phyloP scores from a whole-genome alignment of 345 rosid genomes.

The Physaria fendleri region DNA sequence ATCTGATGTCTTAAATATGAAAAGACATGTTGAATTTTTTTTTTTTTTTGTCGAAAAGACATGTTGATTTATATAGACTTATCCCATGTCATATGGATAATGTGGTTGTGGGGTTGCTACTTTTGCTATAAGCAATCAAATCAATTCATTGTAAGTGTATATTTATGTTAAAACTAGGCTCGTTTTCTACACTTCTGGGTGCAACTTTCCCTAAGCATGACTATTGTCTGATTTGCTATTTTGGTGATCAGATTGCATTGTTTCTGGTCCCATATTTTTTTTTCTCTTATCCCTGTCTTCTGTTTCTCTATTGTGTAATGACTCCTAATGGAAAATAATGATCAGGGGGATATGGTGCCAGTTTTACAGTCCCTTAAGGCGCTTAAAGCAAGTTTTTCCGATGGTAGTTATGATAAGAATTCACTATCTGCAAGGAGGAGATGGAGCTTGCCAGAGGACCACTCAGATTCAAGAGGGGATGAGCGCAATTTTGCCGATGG shows the following conservation, averaged over 20 bases:
- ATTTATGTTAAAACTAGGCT: neutral
- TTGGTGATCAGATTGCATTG: neutral
- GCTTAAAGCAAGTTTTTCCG: slow-evolving; percentile 41
- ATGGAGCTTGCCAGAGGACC: slow-evolving; percentile 37
- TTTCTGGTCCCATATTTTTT: neutral
- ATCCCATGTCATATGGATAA: neutral
- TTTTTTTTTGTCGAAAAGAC: neutral
- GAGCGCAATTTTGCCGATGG: slow-evolving; percentile 26
- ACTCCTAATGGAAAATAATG: neutral
- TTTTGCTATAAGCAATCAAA: neutral
- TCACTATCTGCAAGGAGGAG: slow-evolving; percentile 36
- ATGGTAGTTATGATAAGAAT: slow-evolving; percentile 25
- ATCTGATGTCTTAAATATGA: no score
- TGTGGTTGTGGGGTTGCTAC: slow-evolving; percentile 6
- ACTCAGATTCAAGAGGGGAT: slow-evolving; percentile 15
- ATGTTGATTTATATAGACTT: neutral
- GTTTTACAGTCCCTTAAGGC: slow-evolving; percentile 59
- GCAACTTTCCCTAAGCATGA: neutral
- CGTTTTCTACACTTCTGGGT: neutral
- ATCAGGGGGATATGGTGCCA: slow-evolving; percentile 58
- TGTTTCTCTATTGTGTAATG: no score
- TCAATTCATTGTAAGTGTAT: neutral
- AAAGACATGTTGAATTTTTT: no score
- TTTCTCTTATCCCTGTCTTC: no score
- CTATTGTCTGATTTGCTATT: slow-evolving; percentile 1